Conservation (phyloP, 768 basidiomycete species). For the Crassisporium funariophilum region DNA sequence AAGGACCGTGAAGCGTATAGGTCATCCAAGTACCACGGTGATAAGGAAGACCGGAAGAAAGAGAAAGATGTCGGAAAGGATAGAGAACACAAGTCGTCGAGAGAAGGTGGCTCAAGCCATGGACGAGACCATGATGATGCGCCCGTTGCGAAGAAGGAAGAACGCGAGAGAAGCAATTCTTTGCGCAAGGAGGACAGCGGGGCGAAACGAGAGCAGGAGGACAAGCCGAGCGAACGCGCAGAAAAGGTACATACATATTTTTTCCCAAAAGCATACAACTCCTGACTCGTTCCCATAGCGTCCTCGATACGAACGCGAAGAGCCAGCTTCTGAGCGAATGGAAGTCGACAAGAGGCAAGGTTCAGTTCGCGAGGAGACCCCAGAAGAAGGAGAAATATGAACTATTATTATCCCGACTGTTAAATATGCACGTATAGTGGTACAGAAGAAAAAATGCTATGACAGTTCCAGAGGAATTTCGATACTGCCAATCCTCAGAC, state of each 20-base stretch:
- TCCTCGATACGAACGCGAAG: slow-evolving; percentile 52
- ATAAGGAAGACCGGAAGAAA: slow-evolving; percentile 54
- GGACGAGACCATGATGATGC: slow-evolving; percentile 53
- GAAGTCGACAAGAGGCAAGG: slow-evolving; percentile 45
- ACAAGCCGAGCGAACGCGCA: slow-evolving; percentile 54
- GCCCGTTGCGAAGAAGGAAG: slow-evolving; percentile 28
- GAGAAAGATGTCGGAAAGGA: slow-evolving; percentile 50
- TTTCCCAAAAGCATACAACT: slow-evolving; percentile 2
- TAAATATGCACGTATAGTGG: slow-evolving; percentile 17
- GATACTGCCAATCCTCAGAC: slow-evolving; percentile 88
- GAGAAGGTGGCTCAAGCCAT: slow-evolving; percentile 36
- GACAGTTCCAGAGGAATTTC: slow-evolving; percentile 36
- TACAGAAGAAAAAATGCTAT: slow-evolving; percentile 24
- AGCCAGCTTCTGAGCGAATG: slow-evolving; percentile 36
- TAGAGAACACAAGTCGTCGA: slow-evolving; percentile 33
- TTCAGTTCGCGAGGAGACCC: slow-evolving; percentile 67
- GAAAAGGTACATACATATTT: slow-evolving; percentile 57
- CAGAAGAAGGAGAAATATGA: slow-evolving; percentile 88
- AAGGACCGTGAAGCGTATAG: slow-evolving; percentile 43
- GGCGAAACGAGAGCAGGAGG: slow-evolving; percentile 59
- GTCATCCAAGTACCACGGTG: slow-evolving; percentile 53
- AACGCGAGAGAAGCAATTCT: slow-evolving; percentile 39
- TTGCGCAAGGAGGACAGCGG: slow-evolving; percentile 46
- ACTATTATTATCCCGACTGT: slow-evolving; percentile 11
- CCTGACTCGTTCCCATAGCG: slow-evolving; percentile 39